Evolutionary conservation across 2,329 filamentous ascomycete genomes (phyloP).

Genomic region (Didymella segeticola): DNA sequence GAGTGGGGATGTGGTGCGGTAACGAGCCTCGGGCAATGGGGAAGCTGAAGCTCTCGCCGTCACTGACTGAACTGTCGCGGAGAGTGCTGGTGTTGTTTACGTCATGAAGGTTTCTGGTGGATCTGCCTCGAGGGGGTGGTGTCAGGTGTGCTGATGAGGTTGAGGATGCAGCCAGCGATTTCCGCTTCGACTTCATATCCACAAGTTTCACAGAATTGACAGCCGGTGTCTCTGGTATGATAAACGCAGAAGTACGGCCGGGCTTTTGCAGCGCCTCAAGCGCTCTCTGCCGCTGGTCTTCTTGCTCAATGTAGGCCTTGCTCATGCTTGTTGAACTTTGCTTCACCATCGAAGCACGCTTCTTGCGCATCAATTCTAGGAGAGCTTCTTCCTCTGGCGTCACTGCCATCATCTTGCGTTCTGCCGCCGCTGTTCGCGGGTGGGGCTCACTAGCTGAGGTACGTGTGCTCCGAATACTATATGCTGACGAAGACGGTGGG

Average conservation of each 20-base stretch:
- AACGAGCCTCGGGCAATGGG: slow-evolving; percentile 24
- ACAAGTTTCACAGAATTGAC: slow-evolving; percentile 28
- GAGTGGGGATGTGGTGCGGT: slow-evolving; percentile 30
- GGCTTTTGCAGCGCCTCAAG: slow-evolving; percentile 19
- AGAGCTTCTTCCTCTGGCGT: slow-evolving; percentile 59
- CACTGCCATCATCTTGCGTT: slow-evolving; percentile 54
- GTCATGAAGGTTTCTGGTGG: slow-evolving; percentile 25
- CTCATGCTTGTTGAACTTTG: slow-evolving; percentile 32
- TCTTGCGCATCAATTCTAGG: slow-evolving; percentile 58
- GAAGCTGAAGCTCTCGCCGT: slow-evolving; percentile 24
- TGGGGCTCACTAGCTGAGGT: slow-evolving; percentile 47
- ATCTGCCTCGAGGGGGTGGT: slow-evolving; percentile 35
- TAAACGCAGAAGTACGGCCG: slow-evolving; percentile 36
- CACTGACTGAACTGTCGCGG: slow-evolving; percentile 40
- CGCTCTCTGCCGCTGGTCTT: slow-evolving; percentile 32
- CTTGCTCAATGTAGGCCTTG: slow-evolving; percentile 42
- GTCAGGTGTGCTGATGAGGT: slow-evolving; percentile 32
- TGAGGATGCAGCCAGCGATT: slow-evolving; percentile 27
- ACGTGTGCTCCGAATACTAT: slow-evolving; percentile 38
- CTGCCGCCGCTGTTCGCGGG: slow-evolving; percentile 33
- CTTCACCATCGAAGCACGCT: slow-evolving; percentile 56
- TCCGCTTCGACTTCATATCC: slow-evolving; percentile 25
- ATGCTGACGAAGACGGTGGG: slow-evolving; percentile 32
- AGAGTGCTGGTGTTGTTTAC: slow-evolving; percentile 27
- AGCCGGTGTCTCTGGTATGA: slow-evolving; percentile 32